These are phyloP conservation scores for Monosporascus sp. DNA, from an alignment of 2,329 filamentous ascomycete species.

Conservation along the genomic window DNA sequence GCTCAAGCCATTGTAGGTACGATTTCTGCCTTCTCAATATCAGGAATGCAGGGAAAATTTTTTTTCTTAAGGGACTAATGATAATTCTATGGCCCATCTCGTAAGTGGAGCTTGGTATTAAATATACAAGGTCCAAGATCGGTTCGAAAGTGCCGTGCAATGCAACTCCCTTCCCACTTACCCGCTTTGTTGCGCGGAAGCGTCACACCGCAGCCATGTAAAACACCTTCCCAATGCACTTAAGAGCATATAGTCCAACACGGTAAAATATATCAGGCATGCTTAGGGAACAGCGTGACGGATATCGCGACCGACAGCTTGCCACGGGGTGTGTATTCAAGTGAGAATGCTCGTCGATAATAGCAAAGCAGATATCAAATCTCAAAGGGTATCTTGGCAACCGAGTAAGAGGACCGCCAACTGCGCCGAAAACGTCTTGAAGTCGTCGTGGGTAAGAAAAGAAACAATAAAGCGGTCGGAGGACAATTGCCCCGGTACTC, in stretches of 20 bases:
- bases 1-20: no score
- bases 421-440: background rate
- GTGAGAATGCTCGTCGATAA: background rate
- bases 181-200: no score
- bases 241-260: no score
- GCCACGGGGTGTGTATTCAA: background rate
- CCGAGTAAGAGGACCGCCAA: background rate
- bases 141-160: no score
- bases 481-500: background rate
- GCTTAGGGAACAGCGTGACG: background rate
- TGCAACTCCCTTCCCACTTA: no score
- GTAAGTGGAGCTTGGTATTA: no score
- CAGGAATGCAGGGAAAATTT: no score
- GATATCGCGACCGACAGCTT: background rate
- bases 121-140: no score
- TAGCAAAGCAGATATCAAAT: background rate
- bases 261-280: no score
- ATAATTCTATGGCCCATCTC: no score
- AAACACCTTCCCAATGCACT: background rate
- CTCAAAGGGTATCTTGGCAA: background rate
- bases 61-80: no score
- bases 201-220: background rate
- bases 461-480: background rate
- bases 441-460: background rate
- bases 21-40: no score